Percentiles rank a stretch among this genome's conserved stretches.
Evolutionary conservation across 1,284 basidiomycete genomes (phyloP).

Genomic region (Trichosporon faecale): DNA sequence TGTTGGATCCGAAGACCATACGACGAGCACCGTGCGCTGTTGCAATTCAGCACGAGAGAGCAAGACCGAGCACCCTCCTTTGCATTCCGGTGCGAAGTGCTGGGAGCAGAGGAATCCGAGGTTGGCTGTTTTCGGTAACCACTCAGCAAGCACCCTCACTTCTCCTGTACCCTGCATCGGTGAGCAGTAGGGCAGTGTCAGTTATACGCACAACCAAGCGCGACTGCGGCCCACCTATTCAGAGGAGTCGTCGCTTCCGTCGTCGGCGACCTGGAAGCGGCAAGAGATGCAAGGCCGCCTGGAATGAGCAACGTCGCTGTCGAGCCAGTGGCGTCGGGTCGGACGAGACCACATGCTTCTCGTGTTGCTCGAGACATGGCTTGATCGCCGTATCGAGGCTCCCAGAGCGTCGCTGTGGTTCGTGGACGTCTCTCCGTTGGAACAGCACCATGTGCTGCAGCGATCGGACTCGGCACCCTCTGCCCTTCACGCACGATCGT

Average conservation of each 20-base stretch:
- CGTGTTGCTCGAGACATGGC: background rate
- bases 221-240: background rate
- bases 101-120: background rate
- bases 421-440: too few relatives aligned
- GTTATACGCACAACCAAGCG: background rate
- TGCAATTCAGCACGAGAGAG: background rate
- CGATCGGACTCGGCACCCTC: too few relatives aligned
- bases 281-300: too few relatives aligned
- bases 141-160: too few relatives aligned
- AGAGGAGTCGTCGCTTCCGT: background rate
- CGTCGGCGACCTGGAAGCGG: too few relatives aligned
- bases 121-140: background rate
- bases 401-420: too few relatives aligned
- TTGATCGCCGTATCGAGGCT: background rate
- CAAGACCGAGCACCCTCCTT: background rate
- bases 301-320: too few relatives aligned
- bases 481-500: background rate
- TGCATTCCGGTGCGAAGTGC: background rate
- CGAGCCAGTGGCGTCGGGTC: background rate
- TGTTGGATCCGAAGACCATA: background rate
- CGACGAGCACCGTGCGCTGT: background rate
- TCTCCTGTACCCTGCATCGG: too few relatives aligned
- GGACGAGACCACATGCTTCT: background rate
- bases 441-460: too few relatives aligned
- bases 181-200: too few relatives aligned